A percentile compares a stretch with the other conserved stretches of the same genome.
Evolutionary conservation across 2,329 filamentous ascomycete species (phyloP).

Genomic region (Sporothrix protearum): DNA sequence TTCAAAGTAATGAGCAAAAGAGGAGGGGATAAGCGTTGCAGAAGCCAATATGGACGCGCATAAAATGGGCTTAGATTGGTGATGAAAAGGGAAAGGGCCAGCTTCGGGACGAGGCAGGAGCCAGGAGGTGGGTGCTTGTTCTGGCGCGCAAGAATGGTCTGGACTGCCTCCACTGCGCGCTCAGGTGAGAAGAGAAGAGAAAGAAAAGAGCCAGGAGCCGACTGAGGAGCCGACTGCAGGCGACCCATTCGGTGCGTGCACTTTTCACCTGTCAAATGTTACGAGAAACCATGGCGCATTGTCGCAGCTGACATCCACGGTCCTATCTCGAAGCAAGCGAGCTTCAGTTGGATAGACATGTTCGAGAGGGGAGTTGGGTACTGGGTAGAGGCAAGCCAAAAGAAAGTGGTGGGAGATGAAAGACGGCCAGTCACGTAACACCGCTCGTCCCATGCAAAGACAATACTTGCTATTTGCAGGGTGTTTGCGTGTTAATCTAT

Average conservation of each 20-base stretch:
- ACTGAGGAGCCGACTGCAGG: conserved; percentile 3
- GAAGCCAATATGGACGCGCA: not conserved
- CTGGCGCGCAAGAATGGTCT: conserved; percentile 9
- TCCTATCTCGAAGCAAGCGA: not conserved
- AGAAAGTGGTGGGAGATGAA: not conserved
- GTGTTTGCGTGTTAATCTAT: not conserved
- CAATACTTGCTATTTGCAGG: conserved; percentile 1
- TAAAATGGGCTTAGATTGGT: not conserved
- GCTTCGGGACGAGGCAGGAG: conserved; percentile 8
- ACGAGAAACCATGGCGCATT: too few relatives aligned
- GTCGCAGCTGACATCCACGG: not conserved
- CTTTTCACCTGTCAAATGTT: not conserved
- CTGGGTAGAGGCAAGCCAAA: not conserved
- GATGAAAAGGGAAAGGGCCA: conserved; percentile 16
- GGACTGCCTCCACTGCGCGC: not conserved
- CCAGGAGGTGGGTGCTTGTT: conserved; percentile 7
- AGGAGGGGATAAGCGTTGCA: not conserved
- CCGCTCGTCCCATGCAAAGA: not conserved
- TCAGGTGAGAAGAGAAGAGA: not conserved
- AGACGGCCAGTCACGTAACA: not conserved
- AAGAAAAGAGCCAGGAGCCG: conserved; percentile 2
- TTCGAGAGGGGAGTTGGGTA: not conserved
- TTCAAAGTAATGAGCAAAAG: not conserved
- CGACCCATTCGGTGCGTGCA: not conserved
- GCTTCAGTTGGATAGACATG: not conserved